A percentile compares a stretch with the other conserved stretches of the same genome.
phyloP scores from a whole-genome alignment of 2,329 filamentous ascomycete species.

The Dendrostoma leiphaemia region DNA sequence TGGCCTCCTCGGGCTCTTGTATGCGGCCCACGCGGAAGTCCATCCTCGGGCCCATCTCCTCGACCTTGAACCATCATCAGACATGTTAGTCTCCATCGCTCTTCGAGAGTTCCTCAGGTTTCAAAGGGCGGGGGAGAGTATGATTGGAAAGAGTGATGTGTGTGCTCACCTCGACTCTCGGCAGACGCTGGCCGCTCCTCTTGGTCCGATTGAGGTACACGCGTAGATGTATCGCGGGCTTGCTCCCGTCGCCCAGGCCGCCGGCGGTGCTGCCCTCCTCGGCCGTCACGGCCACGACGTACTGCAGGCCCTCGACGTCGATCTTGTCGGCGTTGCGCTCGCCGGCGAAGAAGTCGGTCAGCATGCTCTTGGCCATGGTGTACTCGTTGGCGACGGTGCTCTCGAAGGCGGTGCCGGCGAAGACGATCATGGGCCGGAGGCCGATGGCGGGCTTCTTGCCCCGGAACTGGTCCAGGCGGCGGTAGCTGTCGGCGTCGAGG shows the following conservation, averaged over 20 bases:
- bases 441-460: constrained; percentile 74
- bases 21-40: constrained; percentile 84
- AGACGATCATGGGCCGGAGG: constrained; percentile 86
- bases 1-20: constrained; percentile 72
- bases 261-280: constrained; percentile 53
- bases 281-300: constrained; percentile 78
- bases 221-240: constrained; percentile 64
- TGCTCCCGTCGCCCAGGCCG: constrained; percentile 36
- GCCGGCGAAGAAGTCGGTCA: constrained; percentile 89
- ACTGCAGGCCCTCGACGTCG: constrained; percentile 93
- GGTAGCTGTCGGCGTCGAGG: constrained; percentile 72
- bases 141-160: too few relatives aligned
- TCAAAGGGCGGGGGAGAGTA: not conserved
- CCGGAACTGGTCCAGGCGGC: constrained; percentile 72
- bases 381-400: constrained; percentile 76
- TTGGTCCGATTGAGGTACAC: constrained; percentile 85
- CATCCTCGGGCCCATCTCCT: constrained; percentile 93
- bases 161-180: constrained; percentile 68
- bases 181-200: constrained; percentile 81
- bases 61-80: constrained; percentile 46
- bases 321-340: constrained; percentile 72
- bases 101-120: not conserved
- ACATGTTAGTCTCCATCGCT: not conserved
- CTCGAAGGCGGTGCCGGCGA: constrained; percentile 85
- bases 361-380: constrained; percentile 80